Conservation (phyloP, 176 grass and related monocot genomes). For the Triticum turgidum region DNA sequence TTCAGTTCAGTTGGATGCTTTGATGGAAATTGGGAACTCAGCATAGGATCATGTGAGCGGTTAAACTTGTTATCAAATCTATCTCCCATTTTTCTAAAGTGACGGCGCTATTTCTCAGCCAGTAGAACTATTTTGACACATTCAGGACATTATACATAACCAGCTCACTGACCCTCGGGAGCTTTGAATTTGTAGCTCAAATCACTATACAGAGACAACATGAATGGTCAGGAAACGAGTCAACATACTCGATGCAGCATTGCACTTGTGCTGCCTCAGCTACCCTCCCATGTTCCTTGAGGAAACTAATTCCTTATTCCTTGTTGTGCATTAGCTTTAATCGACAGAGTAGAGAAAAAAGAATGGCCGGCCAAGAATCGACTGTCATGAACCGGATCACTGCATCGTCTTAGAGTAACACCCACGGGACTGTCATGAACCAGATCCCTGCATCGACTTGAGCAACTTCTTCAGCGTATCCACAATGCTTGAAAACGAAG, state of each 20-base stretch:
- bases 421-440: constrained; percentile 38
- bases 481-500: constrained; percentile 84
- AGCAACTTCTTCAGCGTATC: constrained; percentile 73
- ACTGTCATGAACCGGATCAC: constrained; percentile 38
- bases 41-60: neutral
- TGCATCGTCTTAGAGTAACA: too few relatives aligned
- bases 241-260: constrained; percentile 16
- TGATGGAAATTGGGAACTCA: neutral
- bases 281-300: constrained; percentile 8
- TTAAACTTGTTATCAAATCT: neutral
- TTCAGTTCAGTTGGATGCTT: neutral
- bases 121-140: neutral
- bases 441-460: constrained; percentile 44
- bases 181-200: too few relatives aligned
- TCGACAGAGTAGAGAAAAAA: neutral
- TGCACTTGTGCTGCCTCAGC: constrained; percentile 28
- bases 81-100: neutral
- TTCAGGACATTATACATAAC: constrained; percentile 9
- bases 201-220: too few relatives aligned
- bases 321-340: constrained; percentile 7
- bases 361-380: neutral
- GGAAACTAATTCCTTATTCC: constrained; percentile 16
- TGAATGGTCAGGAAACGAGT: neutral
- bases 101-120: neutral
- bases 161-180: neutral